A percentile compares a stretch with the other conserved stretches of the same genome.
Conservation (phyloP, 495 filamentous ascomycete species). For the Eremomyces bilateralis region DNA sequence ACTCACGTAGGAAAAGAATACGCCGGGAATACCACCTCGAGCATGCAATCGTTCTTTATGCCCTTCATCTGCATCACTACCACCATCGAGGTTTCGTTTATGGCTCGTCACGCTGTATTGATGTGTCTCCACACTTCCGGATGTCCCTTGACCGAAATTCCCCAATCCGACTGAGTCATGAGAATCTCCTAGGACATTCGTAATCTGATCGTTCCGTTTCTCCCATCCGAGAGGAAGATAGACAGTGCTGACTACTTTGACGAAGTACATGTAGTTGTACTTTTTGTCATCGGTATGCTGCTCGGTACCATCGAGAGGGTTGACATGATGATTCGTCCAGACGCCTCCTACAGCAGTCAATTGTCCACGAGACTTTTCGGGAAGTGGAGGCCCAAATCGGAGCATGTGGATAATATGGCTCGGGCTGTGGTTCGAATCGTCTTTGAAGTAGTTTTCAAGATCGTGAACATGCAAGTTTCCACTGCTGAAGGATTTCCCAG, state of each 20-base stretch:
- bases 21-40: conserved; percentile 77
- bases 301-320: conserved; percentile 68
- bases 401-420: conserved; percentile 77
- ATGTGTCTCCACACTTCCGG: conserved; percentile 85
- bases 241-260: conserved; percentile 91
- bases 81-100: conserved; percentile 64
- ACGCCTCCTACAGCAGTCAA: conserved; percentile 19
- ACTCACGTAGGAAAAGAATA: conserved; percentile 88
- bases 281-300: conserved; percentile 61
- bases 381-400: conserved; percentile 82
- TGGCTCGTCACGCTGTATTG: conserved; percentile 96
- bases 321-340: conserved; percentile 78
- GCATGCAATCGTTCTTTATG: conserved; percentile 83
- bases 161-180: conserved; percentile 39
- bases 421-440: conserved; percentile 55
- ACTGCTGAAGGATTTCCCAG: conserved; percentile 79
- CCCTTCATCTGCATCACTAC: conserved; percentile 59
- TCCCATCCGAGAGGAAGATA: conserved; percentile 83
- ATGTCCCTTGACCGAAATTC: conserved; percentile 32
- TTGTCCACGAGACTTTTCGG: conserved; percentile 46
- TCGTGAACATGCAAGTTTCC: conserved; percentile 96
- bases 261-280: conserved; percentile 97
- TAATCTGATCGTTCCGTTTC: conserved; percentile 12
- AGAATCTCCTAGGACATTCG: conserved; percentile 4
- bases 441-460: conserved; percentile 73